phyloP scores from a whole-genome alignment of 495 filamentous ascomycete genomes.

The Collariella sp. region DNA sequence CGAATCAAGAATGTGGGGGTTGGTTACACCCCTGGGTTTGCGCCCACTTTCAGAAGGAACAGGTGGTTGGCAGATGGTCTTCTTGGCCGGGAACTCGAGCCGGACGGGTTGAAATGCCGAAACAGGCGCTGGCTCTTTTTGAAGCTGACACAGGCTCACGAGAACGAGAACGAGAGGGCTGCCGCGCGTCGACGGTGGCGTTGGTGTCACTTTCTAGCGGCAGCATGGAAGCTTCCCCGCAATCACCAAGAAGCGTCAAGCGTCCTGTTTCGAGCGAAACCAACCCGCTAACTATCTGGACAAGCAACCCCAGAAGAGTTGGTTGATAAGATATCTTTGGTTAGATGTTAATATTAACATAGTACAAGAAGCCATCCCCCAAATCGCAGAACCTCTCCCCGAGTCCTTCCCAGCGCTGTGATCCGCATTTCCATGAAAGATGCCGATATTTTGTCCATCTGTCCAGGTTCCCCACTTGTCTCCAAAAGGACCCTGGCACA shows the following conservation, averaged over 20 bases:
- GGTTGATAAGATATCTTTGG: too few relatives aligned
- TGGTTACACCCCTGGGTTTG: not conserved
- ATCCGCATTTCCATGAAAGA: too few relatives aligned
- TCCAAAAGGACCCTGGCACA: not conserved
- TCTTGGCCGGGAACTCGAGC: not conserved
- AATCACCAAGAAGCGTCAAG: not conserved
- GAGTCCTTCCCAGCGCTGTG: too few relatives aligned
- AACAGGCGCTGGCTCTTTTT: not conserved
- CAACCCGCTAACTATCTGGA: too few relatives aligned
- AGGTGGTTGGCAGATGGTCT: not conserved
- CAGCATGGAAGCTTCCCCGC: conserved; percentile 1
- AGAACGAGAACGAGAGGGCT: not conserved
- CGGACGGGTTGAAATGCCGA: not conserved
- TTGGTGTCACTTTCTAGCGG: not conserved
- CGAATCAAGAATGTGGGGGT: conserved; percentile 2
- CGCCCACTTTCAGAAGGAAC: not conserved
- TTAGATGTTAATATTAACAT: too few relatives aligned
- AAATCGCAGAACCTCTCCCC: too few relatives aligned
- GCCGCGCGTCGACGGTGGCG: conserved; percentile 5
- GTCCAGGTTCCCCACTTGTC: not conserved
- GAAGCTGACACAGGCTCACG: not conserved
- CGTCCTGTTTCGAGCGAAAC: too few relatives aligned
- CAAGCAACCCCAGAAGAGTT: too few relatives aligned
- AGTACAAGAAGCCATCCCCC: too few relatives aligned
- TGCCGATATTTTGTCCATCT: not conserved